Conservation (phyloP, 1,139 yeast species). For the Kurtzmaniella quercitrusa region DNA sequence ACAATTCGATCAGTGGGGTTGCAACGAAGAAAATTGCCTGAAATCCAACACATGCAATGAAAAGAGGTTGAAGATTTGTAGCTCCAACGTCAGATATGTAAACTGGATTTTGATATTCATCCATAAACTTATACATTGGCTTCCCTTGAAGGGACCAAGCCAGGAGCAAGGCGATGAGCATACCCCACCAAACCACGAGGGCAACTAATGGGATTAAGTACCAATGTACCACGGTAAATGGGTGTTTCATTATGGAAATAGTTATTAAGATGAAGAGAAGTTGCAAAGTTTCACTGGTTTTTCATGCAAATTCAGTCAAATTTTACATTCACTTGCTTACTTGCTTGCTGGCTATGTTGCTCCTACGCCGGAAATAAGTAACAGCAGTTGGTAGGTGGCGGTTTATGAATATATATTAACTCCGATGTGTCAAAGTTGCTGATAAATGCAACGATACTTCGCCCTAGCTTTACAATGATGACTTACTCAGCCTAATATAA, state of each 20-base stretch:
- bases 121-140: constrained; percentile 62
- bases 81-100: constrained; percentile 87
- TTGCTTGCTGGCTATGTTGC: background rate
- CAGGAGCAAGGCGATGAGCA: constrained; percentile 35
- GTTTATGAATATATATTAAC: too few species aligned
- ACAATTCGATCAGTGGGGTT: constrained; percentile 56
- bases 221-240: constrained; percentile 31
- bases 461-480: too few species aligned
- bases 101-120: constrained; percentile 47
- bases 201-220: constrained; percentile 29
- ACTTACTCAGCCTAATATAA: too few species aligned
- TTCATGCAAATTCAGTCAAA: background rate
- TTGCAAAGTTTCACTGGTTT: background rate
- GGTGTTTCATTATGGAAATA: background rate
- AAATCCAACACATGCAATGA: constrained; percentile 73
- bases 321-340: background rate
- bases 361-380: background rate
- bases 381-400: too few species aligned
- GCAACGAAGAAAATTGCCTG: constrained; percentile 76
- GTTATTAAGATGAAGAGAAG: constrained; percentile 5
- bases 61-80: constrained; percentile 75
- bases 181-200: constrained; percentile 37
- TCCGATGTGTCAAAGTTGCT: too few species aligned
- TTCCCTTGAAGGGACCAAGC: constrained; percentile 75
- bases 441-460: too few species aligned